Evolutionary conservation across 1,284 basidiomycete genomes (phyloP), one percentile per base, ranked within the genome.

Genomic region (Naganishia liquefaciens): DNA sequence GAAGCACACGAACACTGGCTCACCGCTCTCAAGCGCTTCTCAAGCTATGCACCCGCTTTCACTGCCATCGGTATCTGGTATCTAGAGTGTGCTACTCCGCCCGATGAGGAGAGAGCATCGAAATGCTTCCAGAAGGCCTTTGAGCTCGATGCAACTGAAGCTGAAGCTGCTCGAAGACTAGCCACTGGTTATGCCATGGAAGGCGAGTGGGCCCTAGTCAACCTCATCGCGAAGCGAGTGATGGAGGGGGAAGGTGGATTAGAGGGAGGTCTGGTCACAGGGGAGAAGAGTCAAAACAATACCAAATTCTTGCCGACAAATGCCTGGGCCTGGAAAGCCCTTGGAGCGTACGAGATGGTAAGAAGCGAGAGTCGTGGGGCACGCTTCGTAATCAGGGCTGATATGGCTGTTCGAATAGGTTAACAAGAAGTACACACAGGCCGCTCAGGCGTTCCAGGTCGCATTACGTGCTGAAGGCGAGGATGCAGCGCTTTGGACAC

Each of bases 81-180:
- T 76, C 80, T 85, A 21, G 88, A 91, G 60, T 82, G 82, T 61
- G 79, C 84, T 15, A 79, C 82, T 15, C 91, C 92, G 1, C 85
- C 87, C 0, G 94, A 99, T 77, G 85, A 86, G 10, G 85, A 86
- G 11, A 87, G 95, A 47, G 89, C 95, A 1, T 89, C 90, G 19
- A 95, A 95, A 75, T 99, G 96, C 76, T 98, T 97, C 80, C 94
- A 99, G 73, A 98, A 96, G 73, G 96, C 96, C 0, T 98, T 99
- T 71, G 96, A 99, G 78, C 85, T 99, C 2, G 94, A 98, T 77
- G 85, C 93, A 1, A 84, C 88, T 15, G 91, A 99, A 78, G 86
- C 85, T 13, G 86, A 89, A 17, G 93, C 96, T 1, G 96, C 94
- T 0, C 82, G 84, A 54, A 82, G 87, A 66, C 83, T 99, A 4